Base-by-base conservation (phyloP, 2,329 filamentous ascomycete species). In the Huntiella decipiens region DNA sequence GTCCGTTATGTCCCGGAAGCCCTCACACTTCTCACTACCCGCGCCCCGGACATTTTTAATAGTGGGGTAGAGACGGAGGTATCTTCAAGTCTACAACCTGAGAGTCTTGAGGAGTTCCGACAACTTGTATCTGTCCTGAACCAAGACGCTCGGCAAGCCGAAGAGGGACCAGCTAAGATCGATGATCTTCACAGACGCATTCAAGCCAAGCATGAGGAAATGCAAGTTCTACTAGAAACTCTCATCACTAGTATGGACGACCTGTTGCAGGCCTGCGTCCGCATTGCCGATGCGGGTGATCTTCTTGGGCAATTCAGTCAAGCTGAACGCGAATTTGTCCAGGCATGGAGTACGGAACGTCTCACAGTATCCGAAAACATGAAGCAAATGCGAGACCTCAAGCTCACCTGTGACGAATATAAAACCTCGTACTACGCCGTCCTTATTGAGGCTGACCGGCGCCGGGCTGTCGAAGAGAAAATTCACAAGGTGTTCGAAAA, bases 1-100 rank as follows among this genome's bases (percentile, higher is more conserved):
- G 79, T 95, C 38, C 82, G 86, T 50, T 85, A 88, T 43, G 95
- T 87, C 3, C 86, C 94, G 63, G 82, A 81, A 28, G 82, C 79
- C 4, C 76, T 77, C 10, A 79, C 76, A 4, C 66, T 78, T 39
- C 80, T 79, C 4, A 73, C 77, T 8, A 71, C 73, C 43, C 79
- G 75, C 52, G 79, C 76, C 0, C 79, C 78, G 38, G 79, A 82
- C 53, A 71, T 71, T 28, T 72, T 56, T 51, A 70, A 61, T 48
- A 36, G 56, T 40, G 51, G 55, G 51, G 36, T 57, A 53, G 46
- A 54, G 53, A 38, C 38, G 16, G 52, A 58, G 22, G 64, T 67
- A 45, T 58, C 66, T 48, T 59, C 64, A 0, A 63, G 67, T 28
- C 65, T 82, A 37, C 77, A 84, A 48, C 78, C 82, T 1, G 74